These are phyloP conservation scores for Fusarium dlaminii DNA, from an alignment of 2,329 filamentous ascomycete genomes.

Conservation along the genomic window DNA sequence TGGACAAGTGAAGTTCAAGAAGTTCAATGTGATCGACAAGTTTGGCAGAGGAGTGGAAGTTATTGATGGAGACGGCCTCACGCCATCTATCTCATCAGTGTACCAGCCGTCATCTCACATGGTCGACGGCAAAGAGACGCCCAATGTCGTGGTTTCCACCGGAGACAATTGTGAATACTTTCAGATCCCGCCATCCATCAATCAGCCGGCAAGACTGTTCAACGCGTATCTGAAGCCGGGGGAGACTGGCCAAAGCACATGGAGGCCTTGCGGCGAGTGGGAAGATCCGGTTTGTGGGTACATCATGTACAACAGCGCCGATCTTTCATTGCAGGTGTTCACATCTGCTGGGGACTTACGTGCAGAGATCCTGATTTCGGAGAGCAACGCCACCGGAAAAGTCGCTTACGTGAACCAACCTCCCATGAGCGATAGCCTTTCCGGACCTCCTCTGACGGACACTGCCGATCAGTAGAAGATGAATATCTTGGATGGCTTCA, in stretches of 20 bases:
- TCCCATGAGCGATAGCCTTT: not conserved
- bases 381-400: fast-evolving
- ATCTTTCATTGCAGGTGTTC: not conserved
- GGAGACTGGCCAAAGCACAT: fast-evolving
- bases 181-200: not conserved
- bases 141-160: fast-evolving
- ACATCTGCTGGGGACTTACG: not conserved
- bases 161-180: not conserved
- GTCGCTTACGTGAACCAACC: fast-evolving
- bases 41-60: not conserved
- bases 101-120: not conserved
- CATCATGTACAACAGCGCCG: not conserved
- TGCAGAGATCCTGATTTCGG: not conserved
- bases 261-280: not conserved
- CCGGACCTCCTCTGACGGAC: not conserved
- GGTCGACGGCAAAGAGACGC: not conserved
- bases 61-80: not conserved
- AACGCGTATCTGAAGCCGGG: not conserved
- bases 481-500: not conserved
- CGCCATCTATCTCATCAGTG: not conserved
- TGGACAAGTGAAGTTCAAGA: fast-evolving
- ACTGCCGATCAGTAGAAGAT: not conserved
- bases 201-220: not conserved
- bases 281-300: not conserved
- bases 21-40: not conserved